Base-by-base conservation (phyloP, 164 flowering plant genomes). In the Magnolia officinalis region DNA sequence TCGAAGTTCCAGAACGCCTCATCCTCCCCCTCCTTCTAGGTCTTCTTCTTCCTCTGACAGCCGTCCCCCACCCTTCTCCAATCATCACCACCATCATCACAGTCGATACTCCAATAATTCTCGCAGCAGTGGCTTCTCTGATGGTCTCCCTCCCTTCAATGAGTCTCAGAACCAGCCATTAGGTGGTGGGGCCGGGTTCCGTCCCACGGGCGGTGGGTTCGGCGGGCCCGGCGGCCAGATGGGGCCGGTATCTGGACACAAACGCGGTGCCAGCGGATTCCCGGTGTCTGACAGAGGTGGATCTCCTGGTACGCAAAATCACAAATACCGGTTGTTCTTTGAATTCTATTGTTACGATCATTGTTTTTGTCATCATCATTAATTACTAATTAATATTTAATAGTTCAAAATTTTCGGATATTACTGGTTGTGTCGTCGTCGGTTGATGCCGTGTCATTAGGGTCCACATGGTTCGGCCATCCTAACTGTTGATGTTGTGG, bases 161-260 rank as follows among this genome's bases (percentile, higher is more conserved):
- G 29, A 63, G 16, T 20, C 64, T 16, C 67, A 65, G 50, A 26
- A 59, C 49, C 21, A 18, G 6, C 67, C 75, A 7, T 59, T 55
- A 13, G 63, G 29, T 8, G 66, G 75, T 0, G 65, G 75, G 1
- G 75, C 66, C 21, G 75, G 65, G 14, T 68, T 68, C 21, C 71
- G 50, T 23, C 65, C 65, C 55, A 58, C n/a, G 24, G 64, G 63
- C 6, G 74, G 74, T 9, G 73, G 73, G 4, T 61, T 31, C 10
- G 74, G 63, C 6, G 63, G 74, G 8, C n/a, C 49, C 52, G 66
- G 65, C 21, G 71, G 71, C 75, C 75, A 31, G 10, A 45, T 49
- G 18, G 24, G 8, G 66, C 50, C 64, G 63, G 20, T 73, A 45
- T 9, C 65, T 24, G 49, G 50, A 7, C 50, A 55, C 51, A 58